Base-by-base conservation (phyloP, 2,329 filamentous ascomycete genomes). In the Rasamsonia emersonii region DNA sequence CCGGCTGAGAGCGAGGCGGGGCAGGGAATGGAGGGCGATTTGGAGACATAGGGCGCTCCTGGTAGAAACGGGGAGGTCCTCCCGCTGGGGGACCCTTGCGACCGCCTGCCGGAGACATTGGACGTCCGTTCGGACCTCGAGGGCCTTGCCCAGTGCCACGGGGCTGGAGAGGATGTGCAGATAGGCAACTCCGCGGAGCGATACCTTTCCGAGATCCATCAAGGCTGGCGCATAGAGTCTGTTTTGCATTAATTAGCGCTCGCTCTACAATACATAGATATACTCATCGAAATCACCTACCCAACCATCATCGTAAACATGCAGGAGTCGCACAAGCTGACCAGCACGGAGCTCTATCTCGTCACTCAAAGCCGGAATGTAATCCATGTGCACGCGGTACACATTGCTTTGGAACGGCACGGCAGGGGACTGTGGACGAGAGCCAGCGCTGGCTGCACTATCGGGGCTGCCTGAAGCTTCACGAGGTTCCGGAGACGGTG, bases 271-370 rank as follows among this genome's bases (percentile, higher is more conserved):
- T 24, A 17, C 9, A 27, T 14, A 7, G 6, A 16, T 14, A 19
- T 21, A 7, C 13, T 9, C 21, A 25, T 17, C 24, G 11, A 19
- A 30, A 35, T 10, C 18, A 71, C 82, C 73, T 73, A 89, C 84
- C 91, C 91, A 98, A 50, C 91, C 91, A 62, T 98, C 91, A 54
- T 98, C 91, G 50, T 96, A 98, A 61, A 94, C 88, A 53, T 96
- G 89, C 32, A 96, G 69, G 42, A 98, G 68, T 42, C 89, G 76
- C 30, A 96, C 85, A 29, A 98, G 70, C 41, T 93, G 79, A 32
- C 91, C 91, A 36, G 80, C 75, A 41, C 68, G 73, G 26, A 98
- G 71, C 41, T 77, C 82, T 51, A 98, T 69, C 61, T 98, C 91
- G 53, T 98, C 91, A 4, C 86, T 82, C 71, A 96, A 80, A 3